Percentiles rank a stretch among this genome's conserved stretches.
These are phyloP conservation scores for Hyaloscypha finlandica DNA, from an alignment of 495 filamentous ascomycete species.

Conservation along the genomic window DNA sequence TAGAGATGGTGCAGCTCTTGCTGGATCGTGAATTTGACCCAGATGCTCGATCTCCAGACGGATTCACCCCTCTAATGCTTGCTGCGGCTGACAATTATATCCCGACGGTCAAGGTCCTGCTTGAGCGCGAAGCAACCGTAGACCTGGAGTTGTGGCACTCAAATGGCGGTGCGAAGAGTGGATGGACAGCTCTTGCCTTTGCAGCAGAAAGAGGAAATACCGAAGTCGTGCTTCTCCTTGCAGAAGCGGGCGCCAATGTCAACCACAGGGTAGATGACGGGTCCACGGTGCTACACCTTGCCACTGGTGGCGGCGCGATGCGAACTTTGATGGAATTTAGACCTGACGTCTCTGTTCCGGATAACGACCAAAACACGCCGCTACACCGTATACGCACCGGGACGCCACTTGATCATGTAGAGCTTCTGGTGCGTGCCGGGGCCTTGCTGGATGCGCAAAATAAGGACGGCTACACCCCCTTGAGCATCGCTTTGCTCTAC, in stretches of 20 bases:
- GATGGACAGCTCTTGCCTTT: slow-evolving; percentile 22
- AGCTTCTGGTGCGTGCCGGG: slow-evolving; percentile 23
- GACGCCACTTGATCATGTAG: slow-evolving; percentile 1
- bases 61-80: slow-evolving; percentile 16
- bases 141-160: slow-evolving; percentile 31
- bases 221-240: slow-evolving; percentile 49
- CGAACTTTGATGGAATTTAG: slow-evolving; percentile 8
- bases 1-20: slow-evolving; percentile 9
- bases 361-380: slow-evolving; percentile 17
- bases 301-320: neutral
- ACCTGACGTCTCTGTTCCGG: slow-evolving; percentile 12
- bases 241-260: slow-evolving; percentile 48
- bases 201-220: slow-evolving; percentile 8
- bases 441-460: slow-evolving; percentile 15
- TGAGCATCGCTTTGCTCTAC: slow-evolving; percentile 7
- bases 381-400: neutral
- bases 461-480: slow-evolving; percentile 14
- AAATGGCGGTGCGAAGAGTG: slow-evolving; percentile 4
- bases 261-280: neutral
- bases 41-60: slow-evolving; percentile 3
- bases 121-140: slow-evolving; percentile 16
- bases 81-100: neutral
- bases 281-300: neutral
- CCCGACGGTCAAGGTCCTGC: slow-evolving; percentile 1
- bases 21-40: slow-evolving; percentile 20